Evolutionary conservation across 371 early-diverging fungal species (phyloP), one percentile per base, ranked within the genome.

Genomic region (Syncephalastrum monosporum): DNA sequence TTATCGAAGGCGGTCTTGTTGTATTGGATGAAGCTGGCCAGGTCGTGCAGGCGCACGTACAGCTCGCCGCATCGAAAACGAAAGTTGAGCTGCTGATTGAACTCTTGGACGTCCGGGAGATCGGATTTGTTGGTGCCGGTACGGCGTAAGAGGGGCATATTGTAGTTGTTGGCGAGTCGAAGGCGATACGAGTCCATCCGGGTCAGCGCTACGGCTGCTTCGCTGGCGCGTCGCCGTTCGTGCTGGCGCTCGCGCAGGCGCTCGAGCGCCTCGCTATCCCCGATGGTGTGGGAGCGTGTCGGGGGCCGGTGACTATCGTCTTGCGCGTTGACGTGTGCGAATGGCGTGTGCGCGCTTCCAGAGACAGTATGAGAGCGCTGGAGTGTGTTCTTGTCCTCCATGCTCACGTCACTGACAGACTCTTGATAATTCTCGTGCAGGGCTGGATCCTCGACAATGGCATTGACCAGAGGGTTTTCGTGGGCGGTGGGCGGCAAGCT

Each of bases 1-100:
- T 95, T 97, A 71, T 79, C 75, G 71, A 99, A 97, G 6, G 95
- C 96, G 0, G 91, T 93, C 57, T 81, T 71, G 78, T 99, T 97
- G 50, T 97, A 82, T 45, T 90, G 84, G 41, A 87, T 83, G 62
- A 89, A 99, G 4, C 91, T 85, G 49, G 89, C 83, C 8, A 96
- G 79, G 49, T 94, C 93, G 27, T 82, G 82, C 1, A 94, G 38
- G 23, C 52, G 29, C 17, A 60, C 46, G 45, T 57, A 66, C 14
- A 55, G 25, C n/a, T 27, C 14, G 10, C 46, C 47, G 23, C 56
- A 52, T 8, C 52, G 61, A 3, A 46, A 48, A 14, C 56, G 55
- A n/a, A 61, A 51, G 14, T 61, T 56, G 23, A 47, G 23, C 47
- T 43, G 45, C 38, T 23, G 41, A 24, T 53, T 58, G 59, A 47